These are phyloP conservation scores for Collybia sordida DNA, from an alignment of 768 basidiomycete genomes.

Conservation along the genomic window DNA sequence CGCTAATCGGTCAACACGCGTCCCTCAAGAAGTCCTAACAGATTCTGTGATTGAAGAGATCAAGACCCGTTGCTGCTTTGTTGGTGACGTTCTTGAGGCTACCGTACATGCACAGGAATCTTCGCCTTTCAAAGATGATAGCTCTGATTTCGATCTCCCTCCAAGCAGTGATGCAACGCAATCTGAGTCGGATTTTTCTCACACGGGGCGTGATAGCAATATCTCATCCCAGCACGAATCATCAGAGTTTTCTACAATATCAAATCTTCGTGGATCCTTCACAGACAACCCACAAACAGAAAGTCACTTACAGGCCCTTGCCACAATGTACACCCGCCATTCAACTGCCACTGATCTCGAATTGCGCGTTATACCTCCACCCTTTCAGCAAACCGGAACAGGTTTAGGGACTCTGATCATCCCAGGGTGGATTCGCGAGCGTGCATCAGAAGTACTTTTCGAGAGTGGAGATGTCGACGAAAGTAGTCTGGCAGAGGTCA, in stretches of 20 bases:
- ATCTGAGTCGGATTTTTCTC: conserved; percentile 70
- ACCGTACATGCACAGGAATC: conserved; percentile 30
- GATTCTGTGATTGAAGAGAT: conserved; percentile 86
- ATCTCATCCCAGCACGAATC: conserved; percentile 49
- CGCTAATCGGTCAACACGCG: conserved; percentile 59
- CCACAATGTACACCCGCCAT: conserved; percentile 69
- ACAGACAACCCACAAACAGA: conserved; percentile 38
- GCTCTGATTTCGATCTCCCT: conserved; percentile 39
- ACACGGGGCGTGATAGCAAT: conserved; percentile 47
- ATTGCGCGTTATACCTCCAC: conserved; percentile 67
- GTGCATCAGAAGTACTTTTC: conserved; percentile 88
- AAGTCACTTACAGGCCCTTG: conserved; percentile 60
- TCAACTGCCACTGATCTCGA: conserved; percentile 77
- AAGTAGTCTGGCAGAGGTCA: conserved; percentile 76
- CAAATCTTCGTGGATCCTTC: conserved; percentile 36
- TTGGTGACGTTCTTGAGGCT: conserved; percentile 58
- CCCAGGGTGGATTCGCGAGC: conserved; percentile 94
- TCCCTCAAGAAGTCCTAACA: conserved; percentile 79
- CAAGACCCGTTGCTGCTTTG: conserved; percentile 88
- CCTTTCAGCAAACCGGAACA: conserved; percentile 64
- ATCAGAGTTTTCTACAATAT: conserved; percentile 60
- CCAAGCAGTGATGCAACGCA: conserved; percentile 52
- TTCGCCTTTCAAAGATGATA: conserved; percentile 31
- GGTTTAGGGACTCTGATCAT: conserved; percentile 79
- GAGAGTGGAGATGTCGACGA: conserved; percentile 90